A percentile compares a stretch with the other conserved stretches of the same genome.
These are phyloP conservation scores for Candida buenavistaensis DNA, from an alignment of 1,139 yeast species.

Conservation along the genomic window DNA sequence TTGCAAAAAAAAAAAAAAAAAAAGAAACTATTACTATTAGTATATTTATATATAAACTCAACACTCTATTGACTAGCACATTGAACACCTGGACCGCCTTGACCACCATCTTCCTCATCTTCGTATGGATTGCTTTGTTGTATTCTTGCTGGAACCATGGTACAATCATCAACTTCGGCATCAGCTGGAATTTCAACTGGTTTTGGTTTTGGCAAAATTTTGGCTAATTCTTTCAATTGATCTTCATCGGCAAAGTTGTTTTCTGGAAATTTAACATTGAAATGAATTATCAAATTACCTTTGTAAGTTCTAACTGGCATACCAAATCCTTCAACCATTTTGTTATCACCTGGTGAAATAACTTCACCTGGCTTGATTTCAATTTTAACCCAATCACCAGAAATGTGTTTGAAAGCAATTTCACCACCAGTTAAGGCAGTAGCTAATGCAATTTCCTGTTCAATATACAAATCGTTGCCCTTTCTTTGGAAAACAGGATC, in stretches of 20 bases:
- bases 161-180: constrained; percentile 82
- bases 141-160: constrained; percentile 61
- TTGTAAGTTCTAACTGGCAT: constrained; percentile 80
- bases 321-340: constrained; percentile 91
- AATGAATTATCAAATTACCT: constrained; percentile 73
- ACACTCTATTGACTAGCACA: constrained; percentile 72
- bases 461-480: constrained; percentile 84
- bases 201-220: constrained; percentile 66
- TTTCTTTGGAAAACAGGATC: constrained; percentile 81
- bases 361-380: constrained; percentile 89
- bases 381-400: constrained; percentile 86
- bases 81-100: constrained; percentile 72
- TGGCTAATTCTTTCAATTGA: constrained; percentile 62
- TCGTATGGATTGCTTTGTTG: constrained; percentile 56
- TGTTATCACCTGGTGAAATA: constrained; percentile 77
- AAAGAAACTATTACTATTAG: too few relatives aligned
- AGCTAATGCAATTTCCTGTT: constrained; percentile 84
- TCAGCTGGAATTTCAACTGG: constrained; percentile 55
- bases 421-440: constrained; percentile 98
- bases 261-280: constrained; percentile 70
- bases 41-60: background rate
- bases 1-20: too few relatives aligned
- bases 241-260: constrained; percentile 66
- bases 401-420: constrained; percentile 79
- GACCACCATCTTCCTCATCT: constrained; percentile 65